Evolutionary conservation across 495 filamentous ascomycete species (phyloP), one percentile per base, ranked within the genome.

Genomic region (Neohortaea acidophila): DNA sequence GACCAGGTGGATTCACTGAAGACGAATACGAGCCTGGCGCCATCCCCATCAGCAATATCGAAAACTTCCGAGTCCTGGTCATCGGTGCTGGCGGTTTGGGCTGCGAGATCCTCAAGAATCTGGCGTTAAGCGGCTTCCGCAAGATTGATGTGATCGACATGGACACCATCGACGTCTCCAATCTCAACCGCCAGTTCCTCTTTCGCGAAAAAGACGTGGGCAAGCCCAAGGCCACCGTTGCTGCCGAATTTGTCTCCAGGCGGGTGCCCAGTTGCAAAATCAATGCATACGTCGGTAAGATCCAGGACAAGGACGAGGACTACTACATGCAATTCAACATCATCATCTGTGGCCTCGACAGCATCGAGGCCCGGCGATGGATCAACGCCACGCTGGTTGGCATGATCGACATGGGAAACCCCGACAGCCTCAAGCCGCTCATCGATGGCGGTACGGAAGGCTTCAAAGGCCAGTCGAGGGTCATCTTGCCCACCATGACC

Each of bases 111-210:
- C 59, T 99, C 26, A 99, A 99, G 65, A 85, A 96, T 50, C 72
- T 99, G 8, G 89, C 91, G 21, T 68, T 94, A 2, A 94, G 86
- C 2, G 85, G 91, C 9, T 96, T 96, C 64, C 91, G 80, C 58
- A 70, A 94, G 55, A 94, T 99, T 43, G 84, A 96, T 64, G 87
- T 99, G 26, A 96, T 99, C 49, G 91, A 99, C 64, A 99, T 99
- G 91, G 82, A 91, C 54, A 96, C 86, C 4, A 99, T 99, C 57
- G 91, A 99, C 54, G 84, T 99, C 38, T 93, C 84, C 18, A 99
- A 99, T 59, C 70, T 99, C 31, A 99, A 99, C 57, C 77, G 91
- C 17, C 91, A 99, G 55, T 99, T 99, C 55, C 72, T 99, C 33
- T 99, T 99, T 58, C 84, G 91, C 13, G 68, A 86, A 49, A 64